phyloP scores from a whole-genome alignment of 164 flowering plant genomes.

The Tetrastigma voinierianum region DNA sequence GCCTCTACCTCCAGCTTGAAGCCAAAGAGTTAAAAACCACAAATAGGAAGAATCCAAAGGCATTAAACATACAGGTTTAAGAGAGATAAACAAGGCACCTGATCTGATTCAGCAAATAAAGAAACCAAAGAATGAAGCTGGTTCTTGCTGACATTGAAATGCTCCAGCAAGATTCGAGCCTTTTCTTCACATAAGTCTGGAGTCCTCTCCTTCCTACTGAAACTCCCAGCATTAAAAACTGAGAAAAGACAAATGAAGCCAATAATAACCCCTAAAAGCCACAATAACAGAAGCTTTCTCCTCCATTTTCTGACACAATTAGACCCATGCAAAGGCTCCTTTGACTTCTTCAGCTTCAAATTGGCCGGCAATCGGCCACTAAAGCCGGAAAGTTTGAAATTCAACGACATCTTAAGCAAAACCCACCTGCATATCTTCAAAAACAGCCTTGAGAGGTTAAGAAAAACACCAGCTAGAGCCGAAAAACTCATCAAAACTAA shows the following conservation, averaged over 20 bases:
- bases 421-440: constrained; percentile 49
- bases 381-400: constrained; percentile 38
- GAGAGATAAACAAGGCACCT: constrained; percentile 29
- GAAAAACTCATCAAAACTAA: constrained; percentile 43
- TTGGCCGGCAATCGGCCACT: constrained; percentile 30
- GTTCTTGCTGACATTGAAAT: constrained; percentile 54
- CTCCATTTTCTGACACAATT: constrained; percentile 38
- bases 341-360: constrained; percentile 37
- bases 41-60: constrained; percentile 3
- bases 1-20: neutral
- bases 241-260: constrained; percentile 34
- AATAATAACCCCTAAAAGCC: constrained; percentile 29
- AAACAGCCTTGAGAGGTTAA: constrained; percentile 40
- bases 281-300: constrained; percentile 27
- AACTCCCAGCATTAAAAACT: constrained; percentile 17
- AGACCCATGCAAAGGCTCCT: constrained; percentile 30
- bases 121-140: constrained; percentile 47
- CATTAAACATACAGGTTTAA: neutral
- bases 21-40: constrained; percentile 2
- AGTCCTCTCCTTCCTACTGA: constrained; percentile 16
- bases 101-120: constrained; percentile 44
- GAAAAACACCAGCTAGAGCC: constrained; percentile 32
- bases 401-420: constrained; percentile 56
- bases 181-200: constrained; percentile 24
- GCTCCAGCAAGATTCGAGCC: constrained; percentile 30